A percentile compares a stretch with the other conserved stretches of the same genome.
Conservation (phyloP, 2,329 filamentous ascomycete species). For the Claviceps africana region DNA sequence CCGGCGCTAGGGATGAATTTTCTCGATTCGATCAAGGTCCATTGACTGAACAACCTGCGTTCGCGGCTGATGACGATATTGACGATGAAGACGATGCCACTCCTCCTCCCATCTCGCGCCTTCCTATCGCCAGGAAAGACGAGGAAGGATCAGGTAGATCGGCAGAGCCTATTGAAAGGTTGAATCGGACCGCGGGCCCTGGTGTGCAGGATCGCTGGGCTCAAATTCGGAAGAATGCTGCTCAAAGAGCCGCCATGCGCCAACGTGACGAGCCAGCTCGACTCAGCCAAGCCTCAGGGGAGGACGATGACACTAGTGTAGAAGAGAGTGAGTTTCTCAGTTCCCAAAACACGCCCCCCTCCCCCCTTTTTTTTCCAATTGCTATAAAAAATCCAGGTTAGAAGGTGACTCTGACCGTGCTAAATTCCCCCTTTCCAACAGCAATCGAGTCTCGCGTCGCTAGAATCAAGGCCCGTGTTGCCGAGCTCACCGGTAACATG, state of each 20-base stretch:
- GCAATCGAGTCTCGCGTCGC: constrained; percentile 94
- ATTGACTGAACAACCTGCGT: constrained; percentile 72
- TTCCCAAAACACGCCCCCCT: background rate
- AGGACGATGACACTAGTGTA: constrained; percentile 79
- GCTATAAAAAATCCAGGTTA: too few relatives aligned
- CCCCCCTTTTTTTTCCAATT: background rate
- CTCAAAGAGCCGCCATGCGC: constrained; percentile 56
- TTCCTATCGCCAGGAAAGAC: constrained; percentile 8
- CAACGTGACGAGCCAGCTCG: constrained; percentile 51
- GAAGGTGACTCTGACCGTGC: background rate
- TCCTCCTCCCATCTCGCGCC: constrained; percentile 38
- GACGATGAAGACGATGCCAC: constrained; percentile 25
- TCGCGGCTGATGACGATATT: constrained; percentile 48
- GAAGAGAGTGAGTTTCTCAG: constrained; percentile 68
- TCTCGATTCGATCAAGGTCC: constrained; percentile 78
- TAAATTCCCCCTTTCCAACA: constrained; percentile 23
- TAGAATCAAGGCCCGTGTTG: constrained; percentile 93
- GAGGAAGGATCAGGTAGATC: constrained; percentile 8
- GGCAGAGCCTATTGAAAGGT: constrained; percentile 18
- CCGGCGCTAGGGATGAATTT: constrained; percentile 46
- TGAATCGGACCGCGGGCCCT: constrained; percentile 19
- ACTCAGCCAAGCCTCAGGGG: constrained; percentile 43
- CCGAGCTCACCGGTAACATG: constrained; percentile 80
- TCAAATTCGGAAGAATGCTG: constrained; percentile 88
- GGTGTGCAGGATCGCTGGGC: constrained; percentile 70